Evolutionary conservation across 2,329 filamentous ascomycete genomes (phyloP).

Genomic region (Sclerotinia glacialis): DNA sequence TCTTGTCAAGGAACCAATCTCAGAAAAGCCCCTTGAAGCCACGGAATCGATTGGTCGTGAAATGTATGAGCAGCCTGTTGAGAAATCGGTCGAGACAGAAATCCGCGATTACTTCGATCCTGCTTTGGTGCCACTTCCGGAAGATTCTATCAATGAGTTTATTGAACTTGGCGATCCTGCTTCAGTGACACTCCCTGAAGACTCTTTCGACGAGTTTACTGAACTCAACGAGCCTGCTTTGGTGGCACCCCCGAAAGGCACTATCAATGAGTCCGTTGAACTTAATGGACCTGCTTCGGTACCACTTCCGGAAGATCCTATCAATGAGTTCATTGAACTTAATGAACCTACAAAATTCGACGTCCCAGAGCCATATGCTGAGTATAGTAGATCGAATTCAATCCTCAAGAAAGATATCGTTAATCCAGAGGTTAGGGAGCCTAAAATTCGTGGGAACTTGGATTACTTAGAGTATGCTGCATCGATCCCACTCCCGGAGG

Average conservation of each 20-base stretch:
- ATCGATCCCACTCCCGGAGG: background rate
- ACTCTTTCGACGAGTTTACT: too few species aligned
- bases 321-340: background rate
- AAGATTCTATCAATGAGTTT: too few species aligned
- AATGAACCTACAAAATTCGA: background rate
- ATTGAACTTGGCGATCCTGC: too few species aligned
- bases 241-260: too few species aligned
- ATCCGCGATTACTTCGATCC: background rate
- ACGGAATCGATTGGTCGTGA: background rate
- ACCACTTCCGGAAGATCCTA: background rate
- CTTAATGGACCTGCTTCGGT: background rate
- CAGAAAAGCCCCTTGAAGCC: background rate
- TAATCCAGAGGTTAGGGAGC: background rate
- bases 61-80: background rate
- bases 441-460: background rate
- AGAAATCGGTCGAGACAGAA: background rate
- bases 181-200: too few species aligned
- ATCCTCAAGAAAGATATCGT: background rate
- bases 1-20: background rate
- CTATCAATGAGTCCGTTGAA: too few species aligned
- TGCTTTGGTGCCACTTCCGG: background rate
- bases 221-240: too few species aligned
- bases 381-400: background rate
- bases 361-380: background rate
- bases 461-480: constrained; percentile 5